Conservation (phyloP, 306 rosid genomes). For the Castanea mollissima region DNA sequence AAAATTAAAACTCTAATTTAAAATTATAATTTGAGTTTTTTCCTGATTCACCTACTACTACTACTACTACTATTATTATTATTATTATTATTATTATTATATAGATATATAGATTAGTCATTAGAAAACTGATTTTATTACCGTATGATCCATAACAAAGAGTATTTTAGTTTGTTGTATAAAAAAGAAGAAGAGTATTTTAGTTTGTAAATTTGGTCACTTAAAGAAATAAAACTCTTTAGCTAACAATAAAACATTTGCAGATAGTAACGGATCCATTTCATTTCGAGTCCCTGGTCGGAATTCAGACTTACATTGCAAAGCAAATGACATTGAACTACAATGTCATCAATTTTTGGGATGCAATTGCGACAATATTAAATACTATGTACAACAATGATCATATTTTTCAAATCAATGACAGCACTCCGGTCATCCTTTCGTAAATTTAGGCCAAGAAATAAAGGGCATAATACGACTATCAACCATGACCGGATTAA, state of each 20-base stretch:
- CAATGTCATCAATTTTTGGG: constrained; percentile 18
- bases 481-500: not conserved
- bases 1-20: no score
- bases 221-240: no score
- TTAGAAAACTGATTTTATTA: no score
- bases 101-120: no score
- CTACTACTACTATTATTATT: no score
- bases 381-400: constrained; percentile 24
- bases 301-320: constrained; percentile 16
- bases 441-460: not conserved
- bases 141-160: no score
- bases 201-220: no score
- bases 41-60: no score
- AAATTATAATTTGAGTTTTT: no score
- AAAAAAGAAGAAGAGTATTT: no score
- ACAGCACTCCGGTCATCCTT: not conserved
- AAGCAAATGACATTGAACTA: constrained; percentile 18
- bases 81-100: no score
- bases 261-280: not conserved
- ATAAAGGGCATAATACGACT: not conserved
- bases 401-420: not conserved
- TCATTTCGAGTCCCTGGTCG: not conserved
- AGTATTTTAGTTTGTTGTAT: no score
- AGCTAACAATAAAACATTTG: not conserved
- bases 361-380: constrained; percentile 13